phyloP scores from a whole-genome alignment of 805 yeast genomes.

The Danielozyma ontarioensis region DNA sequence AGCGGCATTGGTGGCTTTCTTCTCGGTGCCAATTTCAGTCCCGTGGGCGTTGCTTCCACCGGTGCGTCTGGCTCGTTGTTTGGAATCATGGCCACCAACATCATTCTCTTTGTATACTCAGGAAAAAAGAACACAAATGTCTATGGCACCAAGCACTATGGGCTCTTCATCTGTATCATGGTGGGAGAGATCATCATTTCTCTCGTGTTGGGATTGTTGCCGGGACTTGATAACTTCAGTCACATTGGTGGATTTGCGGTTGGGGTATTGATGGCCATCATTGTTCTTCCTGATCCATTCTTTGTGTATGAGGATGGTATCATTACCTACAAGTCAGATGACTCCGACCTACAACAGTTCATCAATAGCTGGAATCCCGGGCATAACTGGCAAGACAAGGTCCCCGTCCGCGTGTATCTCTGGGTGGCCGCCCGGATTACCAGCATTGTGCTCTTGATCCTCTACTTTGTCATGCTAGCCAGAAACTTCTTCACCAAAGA shows the following conservation, averaged over 20 bases:
- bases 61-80: constrained; percentile 73
- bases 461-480: constrained; percentile 46
- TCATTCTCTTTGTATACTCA: constrained; percentile 48
- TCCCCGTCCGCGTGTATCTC: constrained; percentile 32
- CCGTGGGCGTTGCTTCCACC: constrained; percentile 58
- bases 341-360: constrained; percentile 27
- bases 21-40: constrained; percentile 65
- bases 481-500: constrained; percentile 39
- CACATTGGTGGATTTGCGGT: constrained; percentile 72
- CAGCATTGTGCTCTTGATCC: constrained; percentile 39
- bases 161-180: constrained; percentile 40
- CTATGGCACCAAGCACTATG: constrained; percentile 43
- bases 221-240: constrained; percentile 71
- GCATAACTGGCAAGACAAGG: constrained; percentile 28
- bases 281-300: constrained; percentile 52
- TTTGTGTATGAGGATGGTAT: constrained; percentile 38
- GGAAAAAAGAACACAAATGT: constrained; percentile 46
- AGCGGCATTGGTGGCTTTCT: constrained; percentile 65
- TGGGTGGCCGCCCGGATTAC: constrained; percentile 51
- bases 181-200: constrained; percentile 54
- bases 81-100: constrained; percentile 61
- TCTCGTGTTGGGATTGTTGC: constrained; percentile 60
- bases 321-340: constrained; percentile 27
- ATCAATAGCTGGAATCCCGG: constrained; percentile 37
- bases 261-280: constrained; percentile 49